Base-by-base conservation (phyloP, 1,139 yeast genomes). In the Saccharomyces uvarum region DNA sequence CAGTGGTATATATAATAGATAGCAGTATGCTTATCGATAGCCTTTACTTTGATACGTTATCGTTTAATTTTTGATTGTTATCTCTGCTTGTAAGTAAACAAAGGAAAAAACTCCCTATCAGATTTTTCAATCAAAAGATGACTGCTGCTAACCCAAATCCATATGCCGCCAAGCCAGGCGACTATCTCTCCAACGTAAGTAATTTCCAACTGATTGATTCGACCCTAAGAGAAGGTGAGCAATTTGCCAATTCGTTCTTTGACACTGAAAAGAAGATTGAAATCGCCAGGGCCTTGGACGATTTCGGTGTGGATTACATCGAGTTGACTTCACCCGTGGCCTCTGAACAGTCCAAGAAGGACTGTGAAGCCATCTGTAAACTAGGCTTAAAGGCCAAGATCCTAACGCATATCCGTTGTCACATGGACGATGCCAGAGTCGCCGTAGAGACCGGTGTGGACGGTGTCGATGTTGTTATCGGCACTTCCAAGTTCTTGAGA, bases 401-500 rank as follows among this genome's bases (percentile, higher is more conserved):
- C 61, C 80, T 91, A 66, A 80, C 84, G 32, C 97, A 91, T 72
- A 90, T 91, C 66, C 83, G 97, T 76, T 93, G 99, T 75, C 97
- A 91, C 73, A 91, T 93, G 98, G 98, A 93, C 72, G 99, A 93
- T 68, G 99, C 98, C 60, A 81, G 86, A 70, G 88, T 93, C 56
- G 99, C 99, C 2, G 99, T 93, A 41, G 91, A 88, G 70, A 91
- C 98, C 49, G 98, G 99, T 71, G 98, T 93, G 57, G 98, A 93
- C 70, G 99, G 99, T 75, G 98, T 93, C 57, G 98, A 93, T 75
- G 97, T 93, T 53, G 98, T 93, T 54, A 93, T 93, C 74, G 99
- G 98, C 62, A 91, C 99, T 29, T 91, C 98, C 16, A 96, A 88
- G 73, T 93, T 90, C 73, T 78, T 93, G 68, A 86, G 98, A 76